Evolutionary conservation across 352 stramenopile genomes (phyloP), one percentile per base, ranked within the genome.

Genomic region (Globisporangium viniferum): DNA sequence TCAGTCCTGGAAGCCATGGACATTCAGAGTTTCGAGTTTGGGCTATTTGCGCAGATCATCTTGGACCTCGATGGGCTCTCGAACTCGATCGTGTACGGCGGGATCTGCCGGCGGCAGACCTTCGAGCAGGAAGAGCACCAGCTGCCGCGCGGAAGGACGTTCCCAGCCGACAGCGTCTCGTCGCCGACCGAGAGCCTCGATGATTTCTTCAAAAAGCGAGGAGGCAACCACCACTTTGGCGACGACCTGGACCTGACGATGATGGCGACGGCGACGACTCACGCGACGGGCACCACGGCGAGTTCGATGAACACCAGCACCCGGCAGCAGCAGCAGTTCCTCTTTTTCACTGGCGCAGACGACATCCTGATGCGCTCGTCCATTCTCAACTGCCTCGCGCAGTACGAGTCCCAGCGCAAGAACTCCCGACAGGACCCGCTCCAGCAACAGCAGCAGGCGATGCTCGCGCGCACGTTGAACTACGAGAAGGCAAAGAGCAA

Each of bases 41-140:
- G 75, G 0, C 65, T 93, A 46, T 64, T 73, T 22, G 81, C 81
- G 49, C 81, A 91, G 56, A 76, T 89, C 41, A 77, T 92, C 20
- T 70, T 89, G 51, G 80, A 92, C 64, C 65, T 93, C 44, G 86
- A 90, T 31, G 85, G 83, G 0, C 83, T 93, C 57, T 90, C 80
- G 27, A 92, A 91, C 66, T 78, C 83, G 5, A 82, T 93, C 39
- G 78, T 93, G 22, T 92, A 91, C 66, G 83, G 82, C 20, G 83
- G 85, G 0, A 73, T 93, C 35, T 90, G 76, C 51, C 76, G 71
- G n/a, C 73, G 71, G 56, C 65, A 71, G 29, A 14, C 49, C 1
- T 70, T 71, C 20, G 54, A 59, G 15, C 20, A 65, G 4, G 15
- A 66, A 18, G 59, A 58, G 15, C 15, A 59, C 44, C 62, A 78